Evolutionary conservation across 176 grass and related monocot genomes (phyloP).

Genomic region (Puccinellia tenuiflora): DNA sequence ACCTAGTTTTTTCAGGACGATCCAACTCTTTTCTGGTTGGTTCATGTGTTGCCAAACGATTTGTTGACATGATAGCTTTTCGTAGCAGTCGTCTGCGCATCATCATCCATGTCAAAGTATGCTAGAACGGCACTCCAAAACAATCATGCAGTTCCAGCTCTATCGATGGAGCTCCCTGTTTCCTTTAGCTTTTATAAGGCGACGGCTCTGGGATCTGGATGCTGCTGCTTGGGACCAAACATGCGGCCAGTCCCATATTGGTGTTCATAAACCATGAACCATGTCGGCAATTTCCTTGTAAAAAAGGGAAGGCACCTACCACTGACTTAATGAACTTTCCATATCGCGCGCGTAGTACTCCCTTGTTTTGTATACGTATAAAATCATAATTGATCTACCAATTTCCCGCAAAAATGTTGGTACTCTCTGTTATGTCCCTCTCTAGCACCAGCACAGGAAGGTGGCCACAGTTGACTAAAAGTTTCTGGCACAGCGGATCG

Average conservation of each 20-base stretch:
- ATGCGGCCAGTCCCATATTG: conserved; percentile 19
- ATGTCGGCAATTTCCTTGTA: neutral
- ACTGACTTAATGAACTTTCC: neutral
- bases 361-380: too few relatives aligned
- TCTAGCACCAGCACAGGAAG: neutral
- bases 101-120: too few relatives aligned
- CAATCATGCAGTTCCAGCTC: too few relatives aligned
- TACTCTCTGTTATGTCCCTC: neutral
- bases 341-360: neutral
- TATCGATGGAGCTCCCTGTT: too few relatives aligned
- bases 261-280: neutral
- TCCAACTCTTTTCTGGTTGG: too few relatives aligned
- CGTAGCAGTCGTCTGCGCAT: too few relatives aligned
- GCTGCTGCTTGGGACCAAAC: neutral
- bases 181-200: conserved; percentile 22
- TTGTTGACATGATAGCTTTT: too few relatives aligned
- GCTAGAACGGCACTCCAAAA: too few relatives aligned
- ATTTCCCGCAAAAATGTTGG: neutral
- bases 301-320: neutral
- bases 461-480: too few relatives aligned
- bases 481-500: neutral
- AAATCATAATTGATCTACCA: neutral
- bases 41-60: too few relatives aligned
- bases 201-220: conserved; percentile 42
- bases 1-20: too few relatives aligned